These are phyloP conservation scores for Ustilago tritici DNA, from an alignment of 1,284 basidiomycete species.

Conservation along the genomic window DNA sequence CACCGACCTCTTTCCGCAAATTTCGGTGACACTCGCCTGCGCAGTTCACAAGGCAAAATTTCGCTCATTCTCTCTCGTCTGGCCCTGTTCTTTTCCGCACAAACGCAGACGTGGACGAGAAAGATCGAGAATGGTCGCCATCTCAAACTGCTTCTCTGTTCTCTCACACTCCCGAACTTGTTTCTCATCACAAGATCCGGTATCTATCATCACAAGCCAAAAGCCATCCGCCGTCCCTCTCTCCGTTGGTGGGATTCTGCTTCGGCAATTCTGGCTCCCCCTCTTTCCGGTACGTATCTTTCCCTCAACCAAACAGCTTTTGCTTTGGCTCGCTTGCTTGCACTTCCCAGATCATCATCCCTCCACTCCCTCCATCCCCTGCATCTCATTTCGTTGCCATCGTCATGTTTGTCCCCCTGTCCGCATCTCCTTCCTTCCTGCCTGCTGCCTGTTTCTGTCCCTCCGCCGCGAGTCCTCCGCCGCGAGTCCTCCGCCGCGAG, in stretches of 20 bases:
- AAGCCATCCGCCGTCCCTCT: not conserved
- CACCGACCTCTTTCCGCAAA: too few species aligned
- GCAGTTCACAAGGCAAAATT: not conserved
- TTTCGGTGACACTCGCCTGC: too few species aligned
- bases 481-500: not conserved
- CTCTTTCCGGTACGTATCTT: slow-evolving; percentile 6
- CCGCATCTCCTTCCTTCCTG: not conserved
- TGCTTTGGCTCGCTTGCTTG: slow-evolving; percentile 3
- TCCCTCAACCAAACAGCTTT: slow-evolving; percentile 4
- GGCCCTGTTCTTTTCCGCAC: not conserved
- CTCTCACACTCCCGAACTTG: not conserved
- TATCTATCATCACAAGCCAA: not conserved
- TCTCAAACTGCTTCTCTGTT: slow-evolving; percentile 2
- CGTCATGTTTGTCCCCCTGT: not conserved
- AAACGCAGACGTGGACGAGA: not conserved
- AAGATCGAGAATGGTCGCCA: slow-evolving; percentile 7
- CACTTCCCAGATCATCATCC: slow-evolving; percentile 1
- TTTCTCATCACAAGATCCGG: slow-evolving; percentile 7
- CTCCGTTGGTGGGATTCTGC: not conserved
- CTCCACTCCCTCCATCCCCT: slow-evolving; percentile 6
- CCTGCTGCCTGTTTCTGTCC: slow-evolving; percentile 1
- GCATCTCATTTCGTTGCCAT: slow-evolving; percentile 2
- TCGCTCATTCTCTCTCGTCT: slow-evolving; percentile 2
- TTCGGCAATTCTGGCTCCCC: not conserved
- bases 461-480: not conserved